Evolutionary conservation across 176 grass and related monocot species (phyloP), one percentile per base, ranked within the genome.

Genomic region (Tillandsia leiboldiana): DNA sequence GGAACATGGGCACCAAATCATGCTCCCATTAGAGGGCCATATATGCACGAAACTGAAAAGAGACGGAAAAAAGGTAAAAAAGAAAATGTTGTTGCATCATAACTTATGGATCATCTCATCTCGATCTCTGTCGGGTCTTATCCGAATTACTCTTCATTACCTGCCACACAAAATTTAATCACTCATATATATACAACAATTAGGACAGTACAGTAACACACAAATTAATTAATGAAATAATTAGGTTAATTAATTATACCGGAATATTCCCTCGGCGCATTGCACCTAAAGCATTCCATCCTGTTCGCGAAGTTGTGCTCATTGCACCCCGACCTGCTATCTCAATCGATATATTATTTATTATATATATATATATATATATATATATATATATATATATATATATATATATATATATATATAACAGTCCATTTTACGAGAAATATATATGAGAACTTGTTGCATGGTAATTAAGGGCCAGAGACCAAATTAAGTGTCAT

Each of bases 251-350:
- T 80, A 78, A 70, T 80, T 51, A 49, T 90, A 91, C 91, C 91
- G 75, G 84, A 7, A 42, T 7, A 81, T 66, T 96, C 91, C 83
- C 91, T 77, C 48, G 87, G 91, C 53, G 87, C 91, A 63, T 83
- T 96, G 91, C 91, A 96, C 80, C 87, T 87, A 78, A 88, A 96
- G 72, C 91, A 96, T 66, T 96, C 91, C 79, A 86, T 81, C 85
- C 91, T 91, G 82, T 87, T 96, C 2, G 91, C 91, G 23, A 96
- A 96, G 85, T 96, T 96, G 91, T 96, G 91, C 79, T 96, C 91
- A 54, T 96, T 96, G 91, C 91, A 96, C 78, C 91, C 91, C 68
- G 91, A 83, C 82, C 91, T 96, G 82, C 1, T 10, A 61, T 22
- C 22, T 20, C 9, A 14, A 12, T 20, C 9, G 18, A 12, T 15